A percentile compares a stretch with the other conserved stretches of the same genome.
Conservation (phyloP, 441 rosid species). For the Bocquillonia castaneifolia region DNA sequence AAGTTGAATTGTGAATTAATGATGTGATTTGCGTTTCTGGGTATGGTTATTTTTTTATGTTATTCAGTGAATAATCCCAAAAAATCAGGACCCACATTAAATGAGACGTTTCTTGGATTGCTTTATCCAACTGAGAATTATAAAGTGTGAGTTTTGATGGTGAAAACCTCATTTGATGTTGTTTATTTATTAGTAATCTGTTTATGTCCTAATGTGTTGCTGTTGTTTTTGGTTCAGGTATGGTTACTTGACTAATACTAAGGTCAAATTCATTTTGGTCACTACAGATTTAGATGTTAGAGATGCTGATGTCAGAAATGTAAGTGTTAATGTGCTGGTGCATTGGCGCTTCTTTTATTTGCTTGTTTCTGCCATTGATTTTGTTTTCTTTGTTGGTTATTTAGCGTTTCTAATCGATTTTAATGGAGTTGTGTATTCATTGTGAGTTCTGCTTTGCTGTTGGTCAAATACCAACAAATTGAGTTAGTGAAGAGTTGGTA, state of each 20-base stretch:
- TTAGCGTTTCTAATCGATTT: background rate
- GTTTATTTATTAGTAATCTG: background rate
- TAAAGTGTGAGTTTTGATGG: conserved; percentile 61
- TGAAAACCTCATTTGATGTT: background rate
- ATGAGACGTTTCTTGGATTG: conserved; percentile 85
- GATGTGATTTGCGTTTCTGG: no score
- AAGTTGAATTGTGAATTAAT: background rate
- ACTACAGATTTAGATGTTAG: conserved; percentile 78
- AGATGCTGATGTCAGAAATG: conserved; percentile 87
- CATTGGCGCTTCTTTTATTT: background rate
- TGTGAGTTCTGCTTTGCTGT: background rate
- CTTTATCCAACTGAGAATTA: conserved; percentile 85
- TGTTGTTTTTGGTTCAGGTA: conserved; percentile 38
- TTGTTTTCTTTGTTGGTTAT: background rate
- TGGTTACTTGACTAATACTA: conserved; percentile 89
- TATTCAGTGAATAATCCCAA: conserved; percentile 78
- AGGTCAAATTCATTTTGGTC: conserved; percentile 85
- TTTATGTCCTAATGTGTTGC: background rate
- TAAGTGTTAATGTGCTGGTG: conserved; percentile 32
- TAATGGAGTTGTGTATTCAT: background rate
- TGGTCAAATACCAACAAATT: background rate
- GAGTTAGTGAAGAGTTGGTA: background rate
- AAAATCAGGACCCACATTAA: conserved; percentile 66
- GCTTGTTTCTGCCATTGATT: background rate
- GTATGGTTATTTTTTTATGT: background rate